phyloP scores from a whole-genome alignment of 352 stramenopile genomes.

The Phytophthora ramorum region DNA sequence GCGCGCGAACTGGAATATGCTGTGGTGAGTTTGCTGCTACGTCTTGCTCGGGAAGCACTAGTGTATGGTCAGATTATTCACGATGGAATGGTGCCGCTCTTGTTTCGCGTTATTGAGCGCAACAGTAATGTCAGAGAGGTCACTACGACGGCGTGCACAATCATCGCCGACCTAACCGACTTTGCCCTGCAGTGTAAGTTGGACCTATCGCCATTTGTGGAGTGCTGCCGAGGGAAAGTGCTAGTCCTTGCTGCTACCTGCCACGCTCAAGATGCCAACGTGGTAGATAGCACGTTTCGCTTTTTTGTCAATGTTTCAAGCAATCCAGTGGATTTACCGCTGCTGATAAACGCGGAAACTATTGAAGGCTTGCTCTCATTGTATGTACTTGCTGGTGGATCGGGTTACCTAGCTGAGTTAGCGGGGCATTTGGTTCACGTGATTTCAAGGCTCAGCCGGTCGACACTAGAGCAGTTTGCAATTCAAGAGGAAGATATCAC shows the following conservation, averaged over 20 bases:
- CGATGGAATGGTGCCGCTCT: conserved; percentile 50
- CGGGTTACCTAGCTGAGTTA: conserved; percentile 38
- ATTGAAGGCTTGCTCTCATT: conserved; percentile 71
- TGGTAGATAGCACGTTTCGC: conserved; percentile 53
- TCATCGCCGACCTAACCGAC: conserved; percentile 76
- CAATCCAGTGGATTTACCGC: conserved; percentile 58
- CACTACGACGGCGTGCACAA: conserved; percentile 49
- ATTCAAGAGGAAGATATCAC: conserved; percentile 59
- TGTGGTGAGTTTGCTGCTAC: conserved; percentile 45
- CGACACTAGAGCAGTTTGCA: conserved; percentile 47
- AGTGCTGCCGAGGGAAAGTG: conserved; percentile 45
- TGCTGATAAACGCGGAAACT: conserved; percentile 55
- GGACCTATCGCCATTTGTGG: conserved; percentile 62
- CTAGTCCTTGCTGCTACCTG: conserved; percentile 49
- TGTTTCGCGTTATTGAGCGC: conserved; percentile 68
- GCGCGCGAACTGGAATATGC: conserved; percentile 40
- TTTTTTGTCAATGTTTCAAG: conserved; percentile 63
- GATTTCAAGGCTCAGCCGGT: conserved; percentile 48
- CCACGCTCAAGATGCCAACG: conserved; percentile 35
- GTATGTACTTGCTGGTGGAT: conserved; percentile 51
- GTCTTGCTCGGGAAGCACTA: conserved; percentile 41
- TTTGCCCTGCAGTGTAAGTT: conserved; percentile 65
- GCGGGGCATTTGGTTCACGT: conserved; percentile 52
- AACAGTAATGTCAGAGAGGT: conserved; percentile 63
- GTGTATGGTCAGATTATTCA: conserved; percentile 69